A percentile compares a stretch with the other conserved stretches of the same genome.
phyloP scores from a whole-genome alignment of 768 basidiomycete species.

The Kwoniella dejecticola region DNA sequence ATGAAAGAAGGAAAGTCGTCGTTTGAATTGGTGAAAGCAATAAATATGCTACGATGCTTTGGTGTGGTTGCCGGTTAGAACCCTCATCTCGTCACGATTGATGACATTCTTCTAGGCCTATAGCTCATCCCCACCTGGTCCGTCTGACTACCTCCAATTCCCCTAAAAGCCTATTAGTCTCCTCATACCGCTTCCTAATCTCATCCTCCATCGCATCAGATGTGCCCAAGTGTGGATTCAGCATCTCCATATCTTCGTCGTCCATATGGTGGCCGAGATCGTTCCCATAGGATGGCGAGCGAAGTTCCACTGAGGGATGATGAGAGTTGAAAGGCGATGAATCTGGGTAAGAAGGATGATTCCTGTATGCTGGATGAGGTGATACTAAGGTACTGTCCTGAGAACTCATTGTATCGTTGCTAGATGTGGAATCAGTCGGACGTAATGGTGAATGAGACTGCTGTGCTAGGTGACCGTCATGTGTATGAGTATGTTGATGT shows the following conservation, averaged over 20 bases:
- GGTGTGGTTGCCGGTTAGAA: too few species aligned
- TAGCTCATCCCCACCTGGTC: conserved; percentile 29
- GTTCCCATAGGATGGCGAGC: background rate
- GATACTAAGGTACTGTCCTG: background rate
- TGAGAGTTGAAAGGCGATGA: conserved; percentile 20
- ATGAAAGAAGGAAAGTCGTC: too few species aligned
- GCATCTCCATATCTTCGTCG: conserved; percentile 22
- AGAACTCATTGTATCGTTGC: conserved; percentile 1
- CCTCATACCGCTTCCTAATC: conserved; percentile 42
- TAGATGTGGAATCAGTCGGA: background rate
- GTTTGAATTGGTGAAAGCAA: too few species aligned
- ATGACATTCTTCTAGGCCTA: too few species aligned
- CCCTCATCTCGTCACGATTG: too few species aligned
- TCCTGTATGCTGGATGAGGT: conserved; percentile 17
- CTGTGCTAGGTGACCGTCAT: background rate
- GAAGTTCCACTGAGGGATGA: conserved; percentile 1
- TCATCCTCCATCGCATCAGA: conserved; percentile 23
- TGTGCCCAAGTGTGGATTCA: background rate
- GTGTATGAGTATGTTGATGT: background rate
- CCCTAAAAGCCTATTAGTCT: conserved; percentile 48
- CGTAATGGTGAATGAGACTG: background rate
- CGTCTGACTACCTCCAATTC: conserved; percentile 41
- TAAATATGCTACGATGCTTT: too few species aligned
- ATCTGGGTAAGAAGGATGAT: conserved; percentile 17
- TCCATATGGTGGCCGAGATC: too few species aligned